Conservation (phyloP, 768 basidiomycete species). For the Neoboletus brunneissimus region DNA sequence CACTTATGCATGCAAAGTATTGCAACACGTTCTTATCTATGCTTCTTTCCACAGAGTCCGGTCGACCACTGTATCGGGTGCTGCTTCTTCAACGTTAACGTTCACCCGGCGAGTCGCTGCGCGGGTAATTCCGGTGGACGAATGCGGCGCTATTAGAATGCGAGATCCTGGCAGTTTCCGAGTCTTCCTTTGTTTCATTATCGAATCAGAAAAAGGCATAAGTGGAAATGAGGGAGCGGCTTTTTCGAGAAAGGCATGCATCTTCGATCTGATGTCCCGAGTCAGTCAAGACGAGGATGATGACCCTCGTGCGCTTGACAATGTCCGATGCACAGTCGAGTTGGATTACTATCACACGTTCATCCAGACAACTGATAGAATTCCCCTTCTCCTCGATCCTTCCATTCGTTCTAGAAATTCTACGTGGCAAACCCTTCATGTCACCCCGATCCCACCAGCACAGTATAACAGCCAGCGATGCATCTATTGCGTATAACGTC, state of each 20-base stretch:
- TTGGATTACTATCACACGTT: neutral
- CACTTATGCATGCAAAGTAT: conserved; percentile 7
- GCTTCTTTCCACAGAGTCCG: neutral
- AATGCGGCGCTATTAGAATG: neutral
- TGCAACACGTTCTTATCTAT: conserved; percentile 5
- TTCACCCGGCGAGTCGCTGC: neutral
- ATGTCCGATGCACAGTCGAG: neutral
- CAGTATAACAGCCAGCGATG: too few species aligned
- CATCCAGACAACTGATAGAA: neutral
- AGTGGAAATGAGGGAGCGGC: conserved; percentile 1
- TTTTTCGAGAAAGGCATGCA: neutral
- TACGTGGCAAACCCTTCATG: neutral
- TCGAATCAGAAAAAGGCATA: neutral
- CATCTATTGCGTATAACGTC: neutral
- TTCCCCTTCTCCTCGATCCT: neutral
- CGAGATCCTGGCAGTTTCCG: conserved; percentile 17
- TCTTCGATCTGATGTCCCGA: neutral
- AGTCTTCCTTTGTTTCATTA: conserved; percentile 3
- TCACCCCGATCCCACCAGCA: neutral
- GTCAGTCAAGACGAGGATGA: neutral
- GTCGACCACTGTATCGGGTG: neutral
- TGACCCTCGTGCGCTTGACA: neutral
- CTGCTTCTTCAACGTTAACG: neutral
- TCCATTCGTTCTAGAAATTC: neutral
- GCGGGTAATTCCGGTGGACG: neutral